These are phyloP conservation scores for Acanthamoeba royreba DNA, from an alignment of 208 protist species.

Conservation along the genomic window DNA sequence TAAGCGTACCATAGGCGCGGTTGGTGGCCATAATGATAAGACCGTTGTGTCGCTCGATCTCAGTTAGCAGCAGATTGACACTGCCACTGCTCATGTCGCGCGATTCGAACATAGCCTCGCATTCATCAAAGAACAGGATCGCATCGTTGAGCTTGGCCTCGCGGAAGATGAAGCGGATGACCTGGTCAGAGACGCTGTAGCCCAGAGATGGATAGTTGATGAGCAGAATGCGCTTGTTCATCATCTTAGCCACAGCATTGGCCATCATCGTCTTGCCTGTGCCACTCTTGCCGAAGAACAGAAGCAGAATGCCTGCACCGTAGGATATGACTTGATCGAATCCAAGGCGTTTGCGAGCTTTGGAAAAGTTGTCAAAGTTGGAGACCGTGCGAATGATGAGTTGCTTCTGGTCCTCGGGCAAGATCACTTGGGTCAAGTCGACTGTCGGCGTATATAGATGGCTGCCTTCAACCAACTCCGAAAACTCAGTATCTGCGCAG, in stretches of 20 bases:
- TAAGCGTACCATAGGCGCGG: conserved; percentile 43
- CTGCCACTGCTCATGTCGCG: not conserved
- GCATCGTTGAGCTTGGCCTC: conserved; percentile 70
- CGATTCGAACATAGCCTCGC: conserved; percentile 62
- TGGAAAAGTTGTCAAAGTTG: conserved; percentile 45
- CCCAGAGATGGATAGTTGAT: conserved; percentile 65
- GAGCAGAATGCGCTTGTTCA: conserved; percentile 61
- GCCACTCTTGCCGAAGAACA: conserved; percentile 56
- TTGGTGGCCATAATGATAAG: conserved; percentile 62
- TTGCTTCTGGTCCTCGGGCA: conserved; percentile 48
- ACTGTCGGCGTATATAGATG: conserved; percentile 57
- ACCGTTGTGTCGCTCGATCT: conserved; percentile 66
- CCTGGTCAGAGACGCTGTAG: not conserved
- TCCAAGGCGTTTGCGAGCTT: not conserved
- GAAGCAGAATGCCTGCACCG: conserved; percentile 43
- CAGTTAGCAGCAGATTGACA: conserved; percentile 63
- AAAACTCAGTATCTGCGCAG: conserved; percentile 54
- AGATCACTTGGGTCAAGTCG: conserved; percentile 47
- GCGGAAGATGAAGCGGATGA: conserved; percentile 64
- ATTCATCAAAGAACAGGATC: conserved; percentile 70
- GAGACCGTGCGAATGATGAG: conserved; percentile 57
- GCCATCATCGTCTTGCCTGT: conserved; percentile 69
- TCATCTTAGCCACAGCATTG: conserved; percentile 34
- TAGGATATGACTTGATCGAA: not conserved
- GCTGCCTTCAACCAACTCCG: conserved; percentile 60